Conservation (phyloP, 108 stramenopile genomes). For the Halocafeteria seosinensis region DNA sequence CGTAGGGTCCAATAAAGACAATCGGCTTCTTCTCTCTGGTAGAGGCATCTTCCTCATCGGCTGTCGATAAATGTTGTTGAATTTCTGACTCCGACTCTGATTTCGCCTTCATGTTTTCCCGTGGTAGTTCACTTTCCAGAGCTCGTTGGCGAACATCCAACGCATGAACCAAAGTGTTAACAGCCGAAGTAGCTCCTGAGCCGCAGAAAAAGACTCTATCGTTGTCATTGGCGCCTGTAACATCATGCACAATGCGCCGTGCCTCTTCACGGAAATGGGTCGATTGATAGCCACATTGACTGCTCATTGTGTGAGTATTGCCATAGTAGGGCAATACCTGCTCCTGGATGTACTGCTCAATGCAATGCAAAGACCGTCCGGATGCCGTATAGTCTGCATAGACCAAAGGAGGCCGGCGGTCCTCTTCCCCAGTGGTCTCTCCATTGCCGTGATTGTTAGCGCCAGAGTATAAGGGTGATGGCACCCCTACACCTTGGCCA, state of each 20-base stretch:
- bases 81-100: slow-evolving; percentile 33
- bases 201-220: slow-evolving; percentile 85
- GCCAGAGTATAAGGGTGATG: no score
- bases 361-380: background rate
- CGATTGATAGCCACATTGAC: slow-evolving; percentile 20
- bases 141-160: background rate
- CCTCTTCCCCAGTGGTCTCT: no score
- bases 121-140: no score
- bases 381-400: slow-evolving; percentile 15
- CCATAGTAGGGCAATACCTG: slow-evolving; percentile 25
- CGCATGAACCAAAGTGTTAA: slow-evolving; percentile 32
- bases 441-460: no score
- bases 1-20: slow-evolving; percentile 35
- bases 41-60: background rate
- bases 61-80: background rate
- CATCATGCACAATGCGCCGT: slow-evolving; percentile 16
- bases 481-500: no score
- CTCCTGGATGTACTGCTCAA: slow-evolving; percentile 4
- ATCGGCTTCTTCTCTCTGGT: no score
- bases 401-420: background rate
- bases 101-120: no score
- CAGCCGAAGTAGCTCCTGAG: slow-evolving; percentile 72
- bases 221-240: slow-evolving; percentile 24
- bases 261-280: slow-evolving; percentile 30
- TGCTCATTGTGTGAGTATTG: slow-evolving; percentile 31